A percentile compares a stretch with the other conserved stretches of the same genome.
Conservation (phyloP, 768 basidiomycete genomes). For the Trametes coccinea region DNA sequence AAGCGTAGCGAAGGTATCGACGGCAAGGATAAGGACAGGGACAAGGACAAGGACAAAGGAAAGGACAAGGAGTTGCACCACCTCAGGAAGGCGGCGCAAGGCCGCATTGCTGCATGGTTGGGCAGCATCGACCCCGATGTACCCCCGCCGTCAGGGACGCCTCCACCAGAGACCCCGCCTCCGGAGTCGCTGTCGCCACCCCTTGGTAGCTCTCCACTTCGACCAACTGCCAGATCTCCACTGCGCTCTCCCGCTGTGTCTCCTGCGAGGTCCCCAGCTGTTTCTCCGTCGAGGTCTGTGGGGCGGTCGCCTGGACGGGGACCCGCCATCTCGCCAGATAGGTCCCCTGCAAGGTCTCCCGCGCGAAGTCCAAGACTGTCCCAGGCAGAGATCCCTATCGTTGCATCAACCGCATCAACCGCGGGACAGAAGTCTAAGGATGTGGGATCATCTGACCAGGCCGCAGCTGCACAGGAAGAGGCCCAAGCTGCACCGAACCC, state of each 20-base stretch:
- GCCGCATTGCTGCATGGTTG: conserved; percentile 78
- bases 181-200: neutral
- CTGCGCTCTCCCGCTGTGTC: neutral
- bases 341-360: conserved; percentile 1
- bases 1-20: conserved; percentile 24
- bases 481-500: conserved; percentile 54
- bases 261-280: neutral
- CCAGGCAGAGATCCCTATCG: neutral
- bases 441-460: neutral
- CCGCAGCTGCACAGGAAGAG: neutral
- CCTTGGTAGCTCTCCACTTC: neutral
- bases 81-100: conserved; percentile 54
- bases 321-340: neutral
- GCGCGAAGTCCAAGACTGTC: conserved; percentile 4
- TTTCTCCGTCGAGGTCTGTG: neutral
- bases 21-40: conserved; percentile 26
- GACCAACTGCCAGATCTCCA: neutral
- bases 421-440: neutral
- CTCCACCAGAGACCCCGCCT: conserved; percentile 20
- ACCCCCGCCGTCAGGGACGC: conserved; percentile 45
- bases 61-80: conserved; percentile 41
- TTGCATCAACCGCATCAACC: neutral
- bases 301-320: neutral
- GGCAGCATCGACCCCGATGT: conserved; percentile 61
- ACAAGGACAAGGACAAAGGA: conserved; percentile 37